Base-by-base conservation (phyloP, 2,329 filamentous ascomycete species). In the Chaetomium globosum region DNA sequence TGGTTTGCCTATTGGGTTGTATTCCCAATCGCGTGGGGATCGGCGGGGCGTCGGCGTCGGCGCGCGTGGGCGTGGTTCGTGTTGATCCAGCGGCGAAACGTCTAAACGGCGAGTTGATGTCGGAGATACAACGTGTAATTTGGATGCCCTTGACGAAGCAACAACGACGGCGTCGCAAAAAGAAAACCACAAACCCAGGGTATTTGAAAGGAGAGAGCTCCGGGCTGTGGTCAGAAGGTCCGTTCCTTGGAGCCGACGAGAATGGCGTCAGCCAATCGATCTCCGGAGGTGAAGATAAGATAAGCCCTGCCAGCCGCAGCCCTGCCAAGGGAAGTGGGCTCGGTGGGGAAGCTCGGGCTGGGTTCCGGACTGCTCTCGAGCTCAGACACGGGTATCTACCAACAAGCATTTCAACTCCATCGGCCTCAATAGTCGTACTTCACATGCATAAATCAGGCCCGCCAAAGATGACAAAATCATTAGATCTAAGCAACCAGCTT, bases 251-350 rank as follows among this genome's bases (percentile, higher is more conserved):
- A 49, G 46, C 48, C 12, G 28, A 19, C 26, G 3, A n/a, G 53
- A 55, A n/a, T 43, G 39, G 39, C 59, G 55, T 61, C 57, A 61
- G 59, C 62, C 65, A 64, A 67, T 67, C 53, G 63, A 60, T 51
- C 36, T 19, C 30, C 49, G 4, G 1, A 12, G 33, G 33, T 23
- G 13, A 19, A 31, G 65, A 64, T 64, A 64, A 64, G 62, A 67
- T 64, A 67, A 67, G 65, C 56, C 56, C 21, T 46, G 46, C 46
- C n/a, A 48, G 46, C 46, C 46, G 46, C 46, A 48, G 49, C 21
- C 36, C 39, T 21, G 26, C 13, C 33, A 23, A n/a, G 19, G 39
- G 19, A 56, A 56, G 33, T 26, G 26, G 26, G 26, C 54, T 56
- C 43, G 54, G 33, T n/a, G 46, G 46, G 46, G 46, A 23, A 48